phyloP scores from a whole-genome alignment of 1,284 basidiomycete species.

The Rhodotorula sp. region DNA sequence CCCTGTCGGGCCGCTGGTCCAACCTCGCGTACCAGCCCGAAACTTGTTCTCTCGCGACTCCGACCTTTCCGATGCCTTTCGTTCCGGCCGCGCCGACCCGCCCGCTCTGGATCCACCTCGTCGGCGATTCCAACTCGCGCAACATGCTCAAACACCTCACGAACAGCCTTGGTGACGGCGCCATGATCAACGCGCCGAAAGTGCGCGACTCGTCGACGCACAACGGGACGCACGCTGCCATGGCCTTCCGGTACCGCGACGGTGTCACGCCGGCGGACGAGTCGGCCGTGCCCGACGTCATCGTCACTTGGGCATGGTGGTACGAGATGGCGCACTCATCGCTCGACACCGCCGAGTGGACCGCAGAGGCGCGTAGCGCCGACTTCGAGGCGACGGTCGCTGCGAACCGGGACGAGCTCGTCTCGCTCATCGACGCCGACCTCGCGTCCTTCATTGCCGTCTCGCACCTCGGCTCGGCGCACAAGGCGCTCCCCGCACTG shows the following conservation, averaged over 20 bases:
- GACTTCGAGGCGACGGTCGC: neutral
- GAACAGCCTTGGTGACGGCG: conserved; percentile 18
- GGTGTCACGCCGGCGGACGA: conserved; percentile 5
- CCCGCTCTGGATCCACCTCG: conserved; percentile 34
- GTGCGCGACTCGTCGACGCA: conserved; percentile 28
- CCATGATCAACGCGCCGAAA: conserved; percentile 12
- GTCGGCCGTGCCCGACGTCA: conserved; percentile 6
- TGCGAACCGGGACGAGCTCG: conserved; percentile 22
- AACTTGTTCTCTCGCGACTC: conserved; percentile 17
- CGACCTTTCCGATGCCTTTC: conserved; percentile 9
- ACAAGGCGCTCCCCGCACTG: neutral
- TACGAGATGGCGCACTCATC: conserved; percentile 12
- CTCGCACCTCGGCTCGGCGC: neutral
- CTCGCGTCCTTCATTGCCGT: conserved; percentile 9
- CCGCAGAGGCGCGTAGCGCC: neutral
- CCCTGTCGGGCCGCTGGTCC: conserved; percentile 26
- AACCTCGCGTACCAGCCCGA: conserved; percentile 7
- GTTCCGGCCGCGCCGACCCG: neutral
- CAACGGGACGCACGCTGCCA: conserved; percentile 31
- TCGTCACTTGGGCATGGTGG: conserved; percentile 41
- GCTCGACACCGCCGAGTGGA: neutral
- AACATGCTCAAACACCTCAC: conserved; percentile 27
- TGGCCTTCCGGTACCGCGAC: conserved; percentile 10
- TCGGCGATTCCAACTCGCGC: conserved; percentile 40
- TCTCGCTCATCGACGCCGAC: conserved; percentile 19